Evolutionary conservation across 2,329 filamentous ascomycete species (phyloP), one percentile per base, ranked within the genome.

Genomic region (Diaporthe sp.): DNA sequence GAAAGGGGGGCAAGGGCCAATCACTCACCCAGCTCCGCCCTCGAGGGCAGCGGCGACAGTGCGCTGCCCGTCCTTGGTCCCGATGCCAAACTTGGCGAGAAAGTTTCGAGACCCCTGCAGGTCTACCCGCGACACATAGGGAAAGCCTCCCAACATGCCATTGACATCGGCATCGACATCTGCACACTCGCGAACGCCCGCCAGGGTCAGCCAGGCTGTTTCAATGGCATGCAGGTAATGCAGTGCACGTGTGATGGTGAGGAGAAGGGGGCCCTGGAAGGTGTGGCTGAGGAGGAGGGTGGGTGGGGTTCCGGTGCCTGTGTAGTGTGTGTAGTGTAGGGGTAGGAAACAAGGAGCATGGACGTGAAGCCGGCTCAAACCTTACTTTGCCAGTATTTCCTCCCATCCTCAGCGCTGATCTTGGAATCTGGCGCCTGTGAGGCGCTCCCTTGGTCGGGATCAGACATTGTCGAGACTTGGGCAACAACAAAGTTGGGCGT

Each of bases 71-170:
- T 81, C 77, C 75, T 81, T 82, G 57, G 80, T 80, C 75, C 82
- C 82, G 76, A 89, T 81, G 33, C 90, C 89, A 3, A 96, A 84
- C 82, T 95, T 95, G 55, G 90, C 89, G 54, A 95, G 85, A 82
- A 96, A 95, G 80, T 88, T 92, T 78, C 90, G 88, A 4, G 92
- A 94, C 52, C 92, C 92, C 78, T 92, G 90, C 10, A 96, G 86
- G 81, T 96, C 94, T 75, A 93, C 89, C 76, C 90, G 89, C 45
- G 91, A 93, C 80, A 94, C 89, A 81, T 91, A 88, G 17, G 85
- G 82, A 74, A 86, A 86, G 83, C 96, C 94, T 76, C 95, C 95
- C 1, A 97, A 92, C 92, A 97, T 96, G 80, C 95, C 94, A 78
- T 93, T 89, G 61, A 86, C 83, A 68, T 87, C 84, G 55, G 86